These are phyloP conservation scores for Perilla frutescens DNA, from an alignment of 257 asterid species.

Conservation along the genomic window DNA sequence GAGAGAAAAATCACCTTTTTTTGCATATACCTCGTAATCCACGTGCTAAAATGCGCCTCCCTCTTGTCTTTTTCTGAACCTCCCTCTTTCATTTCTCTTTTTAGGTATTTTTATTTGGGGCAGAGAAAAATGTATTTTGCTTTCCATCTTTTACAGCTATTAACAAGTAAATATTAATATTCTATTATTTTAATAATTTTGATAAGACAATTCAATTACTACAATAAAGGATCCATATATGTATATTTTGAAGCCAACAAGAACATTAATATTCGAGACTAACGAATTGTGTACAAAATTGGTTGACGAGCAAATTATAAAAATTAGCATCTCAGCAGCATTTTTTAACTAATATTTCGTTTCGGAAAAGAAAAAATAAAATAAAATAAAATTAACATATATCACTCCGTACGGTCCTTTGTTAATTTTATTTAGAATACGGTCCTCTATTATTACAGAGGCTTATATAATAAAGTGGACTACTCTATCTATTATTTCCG, in stretches of 20 bases:
- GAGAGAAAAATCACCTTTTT: conserved; percentile 26
- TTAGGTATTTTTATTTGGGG: conserved; percentile 24
- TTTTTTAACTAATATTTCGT: background rate
- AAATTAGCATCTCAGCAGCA: background rate
- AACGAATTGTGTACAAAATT: no score
- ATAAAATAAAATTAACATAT: background rate
- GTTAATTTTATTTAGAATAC: background rate
- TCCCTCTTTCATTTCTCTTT: background rate
- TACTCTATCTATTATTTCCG: no score
- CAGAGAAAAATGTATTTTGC: background rate
- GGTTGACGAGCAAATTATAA: background rate
- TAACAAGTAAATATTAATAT: background rate
- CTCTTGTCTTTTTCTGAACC: conserved; percentile 33
- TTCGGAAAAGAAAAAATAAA: background rate
- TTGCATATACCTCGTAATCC: conserved; percentile 56
- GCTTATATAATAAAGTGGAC: no score
- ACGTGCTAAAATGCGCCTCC: conserved; percentile 60
- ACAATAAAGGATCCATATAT: background rate
- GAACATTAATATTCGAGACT: background rate
- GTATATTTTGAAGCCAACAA: background rate
- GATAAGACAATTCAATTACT: background rate
- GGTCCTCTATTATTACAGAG: background rate
- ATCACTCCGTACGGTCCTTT: background rate
- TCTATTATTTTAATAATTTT: background rate
- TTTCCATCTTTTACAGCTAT: background rate